A percentile compares a stretch with the other conserved stretches of the same genome.
Evolutionary conservation across 495 filamentous ascomycete genomes (phyloP).

Genomic region (Achaetomiella virescens): DNA sequence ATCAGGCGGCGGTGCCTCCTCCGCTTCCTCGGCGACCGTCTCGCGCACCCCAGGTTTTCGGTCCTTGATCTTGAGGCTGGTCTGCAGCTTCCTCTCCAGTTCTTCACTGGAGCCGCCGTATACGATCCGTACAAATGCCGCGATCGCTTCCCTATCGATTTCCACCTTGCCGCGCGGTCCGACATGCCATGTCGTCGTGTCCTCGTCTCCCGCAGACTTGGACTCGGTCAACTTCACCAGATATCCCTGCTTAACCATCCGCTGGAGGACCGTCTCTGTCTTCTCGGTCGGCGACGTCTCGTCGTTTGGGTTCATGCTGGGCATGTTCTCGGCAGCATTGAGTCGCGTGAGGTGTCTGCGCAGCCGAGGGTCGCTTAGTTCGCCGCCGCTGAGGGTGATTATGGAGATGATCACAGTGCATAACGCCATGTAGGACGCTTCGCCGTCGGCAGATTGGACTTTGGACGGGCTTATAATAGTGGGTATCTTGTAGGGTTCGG

Average conservation of each 20-base stretch:
- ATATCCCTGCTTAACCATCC: constrained; percentile 78
- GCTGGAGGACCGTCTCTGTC: constrained; percentile 67
- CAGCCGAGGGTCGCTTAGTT: constrained; percentile 66
- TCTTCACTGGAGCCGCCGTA: constrained; percentile 47
- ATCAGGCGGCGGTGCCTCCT: constrained; percentile 7
- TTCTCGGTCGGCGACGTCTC: constrained; percentile 56
- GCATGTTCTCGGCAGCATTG: constrained; percentile 67
- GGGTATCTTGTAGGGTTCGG: constrained; percentile 54
- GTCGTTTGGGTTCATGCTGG: constrained; percentile 38
- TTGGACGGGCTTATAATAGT: constrained; percentile 62
- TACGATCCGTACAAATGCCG: constrained; percentile 58
- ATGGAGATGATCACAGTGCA: constrained; percentile 74
- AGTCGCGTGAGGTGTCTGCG: constrained; percentile 66
- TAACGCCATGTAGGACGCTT: constrained; percentile 72
- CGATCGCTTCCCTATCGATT: constrained; percentile 66
- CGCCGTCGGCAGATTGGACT: constrained; percentile 55
- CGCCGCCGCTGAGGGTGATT: constrained; percentile 62
- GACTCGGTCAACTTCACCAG: constrained; percentile 64
- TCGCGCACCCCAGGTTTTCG: constrained; percentile 21
- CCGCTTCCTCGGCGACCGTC: constrained; percentile 9
- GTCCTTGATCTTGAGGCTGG: constrained; percentile 47
- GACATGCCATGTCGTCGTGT: constrained; percentile 68
- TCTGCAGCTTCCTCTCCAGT: constrained; percentile 46
- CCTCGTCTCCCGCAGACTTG: constrained; percentile 54
- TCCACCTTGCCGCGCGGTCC: constrained; percentile 84